Conservation (phyloP, 2,329 filamentous ascomycete species). For the Phyllosticta citribraziliensis region DNA sequence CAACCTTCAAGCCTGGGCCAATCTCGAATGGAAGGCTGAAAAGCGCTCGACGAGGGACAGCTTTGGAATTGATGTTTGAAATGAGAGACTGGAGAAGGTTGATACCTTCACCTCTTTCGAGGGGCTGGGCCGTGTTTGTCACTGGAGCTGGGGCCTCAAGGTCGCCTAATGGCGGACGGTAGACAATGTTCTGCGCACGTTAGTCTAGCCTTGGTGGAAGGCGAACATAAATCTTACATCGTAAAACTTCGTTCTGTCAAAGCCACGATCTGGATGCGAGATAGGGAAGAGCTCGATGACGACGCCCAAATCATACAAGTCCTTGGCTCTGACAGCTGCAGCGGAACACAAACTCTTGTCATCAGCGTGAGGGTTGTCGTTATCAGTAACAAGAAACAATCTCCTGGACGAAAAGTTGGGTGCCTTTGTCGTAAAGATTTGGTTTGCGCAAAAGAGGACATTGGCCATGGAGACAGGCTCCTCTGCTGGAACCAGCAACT, state of each 20-base stretch:
- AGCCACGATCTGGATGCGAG: constrained; percentile 57
- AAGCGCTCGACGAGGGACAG: constrained; percentile 71
- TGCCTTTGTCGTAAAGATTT: constrained; percentile 90
- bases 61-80: constrained; percentile 83
- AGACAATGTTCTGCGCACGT: constrained; percentile 67
- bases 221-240: constrained; percentile 49
- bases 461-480: constrained; percentile 74
- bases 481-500: constrained; percentile 59
- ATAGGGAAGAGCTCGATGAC: constrained; percentile 91
- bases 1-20: constrained; percentile 73
- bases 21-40: constrained; percentile 87
- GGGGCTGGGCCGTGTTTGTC: constrained; percentile 47
- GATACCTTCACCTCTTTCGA: constrained; percentile 64
- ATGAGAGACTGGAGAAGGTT: constrained; percentile 69
- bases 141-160: constrained; percentile 55
- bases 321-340: constrained; percentile 80
- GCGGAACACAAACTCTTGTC: constrained; percentile 65
- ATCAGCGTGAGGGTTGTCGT: constrained; percentile 70
- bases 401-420: constrained; percentile 88
- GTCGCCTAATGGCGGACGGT: constrained; percentile 56
- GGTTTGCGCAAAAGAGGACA: constrained; percentile 87
- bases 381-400: constrained; percentile 92
- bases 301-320: constrained; percentile 88
- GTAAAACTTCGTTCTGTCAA: constrained; percentile 81
- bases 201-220: background rate